These are phyloP conservation scores for Fusarium proliferatum DNA, from an alignment of 2,329 filamentous ascomycete genomes.

Conservation along the genomic window DNA sequence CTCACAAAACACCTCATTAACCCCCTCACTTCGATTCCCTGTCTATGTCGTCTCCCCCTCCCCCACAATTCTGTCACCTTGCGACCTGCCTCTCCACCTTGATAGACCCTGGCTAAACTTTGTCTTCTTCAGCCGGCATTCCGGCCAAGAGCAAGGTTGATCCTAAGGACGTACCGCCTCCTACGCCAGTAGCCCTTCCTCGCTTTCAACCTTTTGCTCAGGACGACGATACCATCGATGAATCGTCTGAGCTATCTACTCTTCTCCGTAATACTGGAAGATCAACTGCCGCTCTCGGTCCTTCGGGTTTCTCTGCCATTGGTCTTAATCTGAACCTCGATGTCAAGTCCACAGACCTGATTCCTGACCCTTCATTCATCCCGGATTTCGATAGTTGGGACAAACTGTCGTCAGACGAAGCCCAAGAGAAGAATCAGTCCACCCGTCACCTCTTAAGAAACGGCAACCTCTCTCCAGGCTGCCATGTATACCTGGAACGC, in stretches of 20 bases:
- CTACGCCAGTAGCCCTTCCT: conserved; percentile 66
- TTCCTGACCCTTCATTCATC: conserved; percentile 65
- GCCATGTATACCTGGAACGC: conserved; percentile 68
- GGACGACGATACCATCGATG: conserved; percentile 45
- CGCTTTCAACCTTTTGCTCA: conserved; percentile 54
- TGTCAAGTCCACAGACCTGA: conserved; percentile 59
- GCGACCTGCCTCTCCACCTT: conserved; percentile 25
- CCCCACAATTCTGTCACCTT: conserved; percentile 25
- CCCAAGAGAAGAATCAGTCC: conserved; percentile 59
- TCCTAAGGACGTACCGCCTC: conserved; percentile 65
- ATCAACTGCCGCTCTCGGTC: conserved; percentile 51
- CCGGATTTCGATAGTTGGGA: conserved; percentile 67
- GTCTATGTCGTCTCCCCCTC: conserved; percentile 17
- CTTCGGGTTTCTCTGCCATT: conserved; percentile 66
- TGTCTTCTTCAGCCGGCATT: conserved; percentile 42
- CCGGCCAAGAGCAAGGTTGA: conserved; percentile 49
- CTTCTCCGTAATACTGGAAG: conserved; percentile 66
- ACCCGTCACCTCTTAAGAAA: conserved; percentile 63
- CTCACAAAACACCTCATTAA: conserved; percentile 33
- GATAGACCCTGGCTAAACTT: conserved; percentile 37
- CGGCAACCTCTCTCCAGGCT: conserved; percentile 66
- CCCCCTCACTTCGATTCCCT: conserved; percentile 31
- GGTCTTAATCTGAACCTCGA: conserved; percentile 66
- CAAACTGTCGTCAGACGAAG: conserved; percentile 60
- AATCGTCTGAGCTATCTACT: conserved; percentile 56